phyloP scores from a whole-genome alignment of 768 basidiomycete genomes.

The Boletus tylopilopsis region DNA sequence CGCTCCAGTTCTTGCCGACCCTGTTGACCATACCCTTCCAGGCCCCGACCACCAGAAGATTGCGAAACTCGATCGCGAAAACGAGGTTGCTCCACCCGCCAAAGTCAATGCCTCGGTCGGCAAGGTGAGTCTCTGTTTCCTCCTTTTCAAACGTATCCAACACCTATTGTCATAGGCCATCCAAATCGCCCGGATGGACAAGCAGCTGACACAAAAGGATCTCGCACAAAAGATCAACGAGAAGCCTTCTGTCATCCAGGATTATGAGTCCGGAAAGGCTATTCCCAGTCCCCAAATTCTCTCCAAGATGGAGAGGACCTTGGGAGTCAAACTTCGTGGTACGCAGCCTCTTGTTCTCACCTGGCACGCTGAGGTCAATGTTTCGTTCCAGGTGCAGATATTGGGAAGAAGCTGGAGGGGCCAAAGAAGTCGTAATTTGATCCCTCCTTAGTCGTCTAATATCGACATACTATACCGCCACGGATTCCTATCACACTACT shows the following conservation, averaged over 20 bases:
- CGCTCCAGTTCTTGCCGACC: neutral
- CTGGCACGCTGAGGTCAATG: constrained; percentile 1
- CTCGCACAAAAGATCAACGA: constrained; percentile 91
- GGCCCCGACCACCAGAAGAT: constrained; percentile 92
- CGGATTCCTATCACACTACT: constrained; percentile 17
- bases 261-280: constrained; percentile 86
- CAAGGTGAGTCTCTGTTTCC: constrained; percentile 64
- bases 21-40: constrained; percentile 25
- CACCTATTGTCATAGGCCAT: constrained; percentile 76
- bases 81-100: constrained; percentile 89
- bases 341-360: constrained; percentile 22
- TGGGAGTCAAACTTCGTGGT: constrained; percentile 91
- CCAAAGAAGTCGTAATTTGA: constrained; percentile 64
- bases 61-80: constrained; percentile 91
- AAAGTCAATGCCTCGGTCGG: constrained; percentile 74
- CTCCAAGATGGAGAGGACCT: constrained; percentile 78
- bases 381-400: constrained; percentile 54
- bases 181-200: constrained; percentile 71
- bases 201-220: constrained; percentile 86
- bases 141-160: too few relatives aligned
- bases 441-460: constrained; percentile 34
- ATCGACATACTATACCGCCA: constrained; percentile 27
- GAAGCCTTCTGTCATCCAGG: constrained; percentile 83
- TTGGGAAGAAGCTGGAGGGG: constrained; percentile 83
- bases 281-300: constrained; percentile 86